Percentiles rank a stretch among this genome's conserved stretches.
Conservation (phyloP, 2,329 filamentous ascomycete genomes). For the Xylariaceae sp. region DNA sequence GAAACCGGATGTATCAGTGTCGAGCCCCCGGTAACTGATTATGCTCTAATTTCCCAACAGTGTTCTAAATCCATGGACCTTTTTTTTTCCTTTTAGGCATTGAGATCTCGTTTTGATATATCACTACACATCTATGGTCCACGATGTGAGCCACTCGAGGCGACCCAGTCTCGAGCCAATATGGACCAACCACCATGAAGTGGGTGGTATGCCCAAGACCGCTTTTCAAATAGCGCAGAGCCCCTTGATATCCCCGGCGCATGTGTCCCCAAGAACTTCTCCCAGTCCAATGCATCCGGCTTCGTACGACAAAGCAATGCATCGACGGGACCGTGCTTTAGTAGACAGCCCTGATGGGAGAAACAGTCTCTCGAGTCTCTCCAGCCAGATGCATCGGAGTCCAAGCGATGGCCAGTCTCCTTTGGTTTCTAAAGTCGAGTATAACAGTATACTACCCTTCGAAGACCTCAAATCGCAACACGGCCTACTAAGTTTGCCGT, state of each 20-base stretch:
- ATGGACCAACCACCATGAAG: conserved; percentile 28
- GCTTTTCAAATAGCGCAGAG: conserved; percentile 20
- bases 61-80: too few relatives aligned
- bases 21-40: background rate
- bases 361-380: conserved; percentile 13
- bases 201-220: conserved; percentile 18
- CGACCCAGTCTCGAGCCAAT: conserved; percentile 32
- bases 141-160: conserved; percentile 25
- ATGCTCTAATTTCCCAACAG: background rate
- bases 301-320: conserved; percentile 30
- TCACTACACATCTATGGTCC: conserved; percentile 15
- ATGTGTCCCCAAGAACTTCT: conserved; percentile 27
- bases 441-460: conserved; percentile 21
- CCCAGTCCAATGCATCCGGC: conserved; percentile 31
- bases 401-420: conserved; percentile 28
- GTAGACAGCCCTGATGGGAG: conserved; percentile 30
- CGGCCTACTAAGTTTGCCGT: conserved; percentile 6
- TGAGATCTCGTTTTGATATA: background rate
- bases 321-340: conserved; percentile 31
- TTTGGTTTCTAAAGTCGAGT: conserved; percentile 21
- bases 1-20: background rate
- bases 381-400: conserved; percentile 18
- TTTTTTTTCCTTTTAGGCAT: too few relatives aligned
- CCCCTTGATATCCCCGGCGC: conserved; percentile 24
- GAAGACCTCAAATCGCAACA: conserved; percentile 3